These are phyloP conservation scores for Stachybotrys elegans DNA, from an alignment of 2,329 filamentous ascomycete genomes.

Conservation along the genomic window DNA sequence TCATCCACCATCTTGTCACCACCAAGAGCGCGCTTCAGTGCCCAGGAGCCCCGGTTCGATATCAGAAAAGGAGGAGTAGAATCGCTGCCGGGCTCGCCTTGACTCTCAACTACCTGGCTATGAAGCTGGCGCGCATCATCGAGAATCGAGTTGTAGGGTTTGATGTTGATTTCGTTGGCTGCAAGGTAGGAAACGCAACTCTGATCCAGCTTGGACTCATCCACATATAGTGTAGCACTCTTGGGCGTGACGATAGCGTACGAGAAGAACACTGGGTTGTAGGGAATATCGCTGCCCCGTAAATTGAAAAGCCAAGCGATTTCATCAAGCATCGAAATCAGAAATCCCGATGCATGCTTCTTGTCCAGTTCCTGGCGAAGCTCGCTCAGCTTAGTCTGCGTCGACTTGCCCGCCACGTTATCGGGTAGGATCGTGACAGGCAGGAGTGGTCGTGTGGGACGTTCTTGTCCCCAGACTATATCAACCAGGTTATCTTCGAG, in stretches of 20 bases:
- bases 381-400: conserved; percentile 76
- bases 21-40: conserved; percentile 77
- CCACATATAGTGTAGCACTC: conserved; percentile 75
- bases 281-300: conserved; percentile 89
- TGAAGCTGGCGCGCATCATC: conserved; percentile 63
- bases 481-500: conserved; percentile 86
- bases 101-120: conserved; percentile 31
- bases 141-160: conserved; percentile 80
- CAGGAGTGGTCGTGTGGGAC: conserved; percentile 71
- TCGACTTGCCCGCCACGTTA: conserved; percentile 76
- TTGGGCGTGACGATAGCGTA: conserved; percentile 83
- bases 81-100: conserved; percentile 23
- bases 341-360: conserved; percentile 80
- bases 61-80: conserved; percentile 66
- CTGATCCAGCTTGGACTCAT: conserved; percentile 68
- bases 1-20: conserved; percentile 84
- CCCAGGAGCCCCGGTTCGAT: conserved; percentile 90
- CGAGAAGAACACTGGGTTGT: conserved; percentile 97
- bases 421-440: conserved; percentile 66
- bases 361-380: conserved; percentile 88
- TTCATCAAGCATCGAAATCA: conserved; percentile 94
- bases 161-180: conserved; percentile 64
- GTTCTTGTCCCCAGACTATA: conserved; percentile 72
- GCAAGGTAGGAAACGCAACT: conserved; percentile 67
- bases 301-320: conserved; percentile 99